Conservation (phyloP, 805 yeast genomes). For the Kurtzmaniella cleridarum region DNA sequence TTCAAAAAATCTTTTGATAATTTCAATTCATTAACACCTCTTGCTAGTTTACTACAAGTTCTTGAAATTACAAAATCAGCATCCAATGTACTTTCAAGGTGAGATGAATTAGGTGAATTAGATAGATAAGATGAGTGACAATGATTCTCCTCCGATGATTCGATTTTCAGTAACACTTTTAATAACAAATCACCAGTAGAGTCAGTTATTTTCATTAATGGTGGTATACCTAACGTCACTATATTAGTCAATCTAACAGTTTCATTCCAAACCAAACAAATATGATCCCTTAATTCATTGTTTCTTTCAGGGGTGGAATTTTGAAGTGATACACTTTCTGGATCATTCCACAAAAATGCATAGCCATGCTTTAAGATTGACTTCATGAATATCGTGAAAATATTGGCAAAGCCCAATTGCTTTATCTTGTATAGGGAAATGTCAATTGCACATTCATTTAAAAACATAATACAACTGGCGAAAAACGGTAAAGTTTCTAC, state of each 20-base stretch:
- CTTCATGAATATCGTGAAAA: slow-evolving; percentile 17
- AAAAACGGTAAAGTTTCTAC: slow-evolving; percentile 1
- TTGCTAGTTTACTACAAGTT: slow-evolving; percentile 8
- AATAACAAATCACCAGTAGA: slow-evolving; percentile 14
- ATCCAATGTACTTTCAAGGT: slow-evolving; percentile 13
- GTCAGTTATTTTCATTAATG: slow-evolving; percentile 18
- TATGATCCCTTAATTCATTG: slow-evolving; percentile 21
- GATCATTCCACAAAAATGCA: slow-evolving; percentile 31
- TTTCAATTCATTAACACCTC: background rate
- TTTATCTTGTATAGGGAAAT: background rate
- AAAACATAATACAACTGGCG: background rate
- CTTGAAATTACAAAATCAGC: slow-evolving; percentile 26
- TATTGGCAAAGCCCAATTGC: slow-evolving; percentile 9
- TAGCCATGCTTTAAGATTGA: slow-evolving; percentile 8
- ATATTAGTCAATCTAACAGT: slow-evolving; percentile 27
- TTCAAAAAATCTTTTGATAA: background rate
- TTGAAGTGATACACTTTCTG: slow-evolving; percentile 17
- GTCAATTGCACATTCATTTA: background rate
- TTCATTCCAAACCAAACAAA: slow-evolving; percentile 31
- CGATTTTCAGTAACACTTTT: slow-evolving; percentile 15
- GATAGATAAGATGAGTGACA: slow-evolving; percentile 18
- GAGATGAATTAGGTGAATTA: background rate
- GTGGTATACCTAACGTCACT: slow-evolving; percentile 18
- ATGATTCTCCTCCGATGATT: slow-evolving; percentile 15
- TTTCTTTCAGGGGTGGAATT: slow-evolving; percentile 12